These are phyloP conservation scores for Elsinoe necatrix DNA, from an alignment of 2,329 filamentous ascomycete species.

Conservation along the genomic window DNA sequence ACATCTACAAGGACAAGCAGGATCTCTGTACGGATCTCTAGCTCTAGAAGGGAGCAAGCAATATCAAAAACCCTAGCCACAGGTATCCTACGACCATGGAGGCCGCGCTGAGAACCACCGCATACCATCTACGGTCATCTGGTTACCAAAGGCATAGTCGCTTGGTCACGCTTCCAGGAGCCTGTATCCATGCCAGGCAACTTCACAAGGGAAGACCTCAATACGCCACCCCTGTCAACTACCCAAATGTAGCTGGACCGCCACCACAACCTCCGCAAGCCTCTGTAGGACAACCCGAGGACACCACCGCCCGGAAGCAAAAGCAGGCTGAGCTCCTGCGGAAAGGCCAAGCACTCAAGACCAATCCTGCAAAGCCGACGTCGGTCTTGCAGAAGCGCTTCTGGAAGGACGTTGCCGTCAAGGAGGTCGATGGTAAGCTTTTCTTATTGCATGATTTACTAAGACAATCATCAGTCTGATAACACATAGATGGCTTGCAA, in stretches of 20 bases:
- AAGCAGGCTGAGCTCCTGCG: constrained; percentile 44
- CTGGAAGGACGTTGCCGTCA: constrained; percentile 75
- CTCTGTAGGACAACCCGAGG: constrained; percentile 39
- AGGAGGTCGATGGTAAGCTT: constrained; percentile 53
- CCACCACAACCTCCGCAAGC: constrained; percentile 50
- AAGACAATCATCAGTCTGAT: too few species aligned
- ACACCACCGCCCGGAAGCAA: constrained; percentile 40
- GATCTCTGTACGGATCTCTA: too few species aligned
- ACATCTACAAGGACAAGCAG: too few species aligned
- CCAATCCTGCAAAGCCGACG: constrained; percentile 38
- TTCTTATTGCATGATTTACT: background rate
- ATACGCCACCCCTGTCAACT: constrained; percentile 48
- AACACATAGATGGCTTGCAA: constrained; percentile 43
- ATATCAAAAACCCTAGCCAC: too few species aligned
- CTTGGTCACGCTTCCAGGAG: background rate
- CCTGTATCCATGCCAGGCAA: constrained; percentile 20
- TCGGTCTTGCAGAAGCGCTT: constrained; percentile 62
- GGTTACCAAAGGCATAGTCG: background rate
- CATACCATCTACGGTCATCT: background rate
- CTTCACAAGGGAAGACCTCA: constrained; percentile 37
- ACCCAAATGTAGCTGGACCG: constrained; percentile 50
- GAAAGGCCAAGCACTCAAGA: constrained; percentile 37
- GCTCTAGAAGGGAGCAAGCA: too few species aligned
- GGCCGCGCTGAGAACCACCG: background rate
- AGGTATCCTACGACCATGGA: too few species aligned